Evolutionary conservation across 2,329 filamentous ascomycete genomes (phyloP).

Genomic region (Trichoderma breve): DNA sequence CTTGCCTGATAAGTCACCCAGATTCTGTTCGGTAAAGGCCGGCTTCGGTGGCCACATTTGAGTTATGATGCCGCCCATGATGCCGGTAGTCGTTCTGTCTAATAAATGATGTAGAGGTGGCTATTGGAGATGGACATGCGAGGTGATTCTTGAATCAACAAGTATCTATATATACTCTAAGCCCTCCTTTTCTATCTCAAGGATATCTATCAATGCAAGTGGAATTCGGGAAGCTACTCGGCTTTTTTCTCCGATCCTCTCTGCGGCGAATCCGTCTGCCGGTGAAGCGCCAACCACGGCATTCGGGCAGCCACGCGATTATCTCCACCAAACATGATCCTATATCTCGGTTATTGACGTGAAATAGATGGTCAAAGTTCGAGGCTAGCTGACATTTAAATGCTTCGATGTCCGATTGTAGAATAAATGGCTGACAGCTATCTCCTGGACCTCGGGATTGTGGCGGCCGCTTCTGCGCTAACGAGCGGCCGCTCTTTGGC

Average conservation of each 20-base stretch:
- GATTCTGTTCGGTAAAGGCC: conserved; percentile 51
- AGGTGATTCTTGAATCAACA: neutral
- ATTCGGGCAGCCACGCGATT: neutral
- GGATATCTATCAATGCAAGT: neutral
- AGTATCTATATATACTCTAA: neutral
- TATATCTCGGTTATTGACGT: neutral
- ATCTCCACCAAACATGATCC: neutral
- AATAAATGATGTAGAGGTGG: neutral
- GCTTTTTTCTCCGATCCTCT: neutral
- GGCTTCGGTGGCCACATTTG: conserved; percentile 18
- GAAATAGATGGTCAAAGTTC: neutral
- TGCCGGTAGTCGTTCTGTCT: no score
- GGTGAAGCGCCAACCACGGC: neutral
- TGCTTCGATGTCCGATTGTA: neutral
- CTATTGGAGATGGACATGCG: neutral
- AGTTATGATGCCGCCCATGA: neutral
- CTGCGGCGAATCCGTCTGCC: neutral
- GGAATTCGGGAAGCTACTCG: neutral
- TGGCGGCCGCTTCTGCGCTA: neutral
- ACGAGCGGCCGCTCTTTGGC: neutral
- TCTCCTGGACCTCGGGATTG: neutral
- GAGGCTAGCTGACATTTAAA: neutral
- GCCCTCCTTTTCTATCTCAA: neutral
- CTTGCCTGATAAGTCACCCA: conserved; percentile 52
- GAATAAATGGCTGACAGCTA: conserved; percentile 3